Evolutionary conservation across 257 asterid genomes (phyloP).

Genomic region (Ilex asprella): DNA sequence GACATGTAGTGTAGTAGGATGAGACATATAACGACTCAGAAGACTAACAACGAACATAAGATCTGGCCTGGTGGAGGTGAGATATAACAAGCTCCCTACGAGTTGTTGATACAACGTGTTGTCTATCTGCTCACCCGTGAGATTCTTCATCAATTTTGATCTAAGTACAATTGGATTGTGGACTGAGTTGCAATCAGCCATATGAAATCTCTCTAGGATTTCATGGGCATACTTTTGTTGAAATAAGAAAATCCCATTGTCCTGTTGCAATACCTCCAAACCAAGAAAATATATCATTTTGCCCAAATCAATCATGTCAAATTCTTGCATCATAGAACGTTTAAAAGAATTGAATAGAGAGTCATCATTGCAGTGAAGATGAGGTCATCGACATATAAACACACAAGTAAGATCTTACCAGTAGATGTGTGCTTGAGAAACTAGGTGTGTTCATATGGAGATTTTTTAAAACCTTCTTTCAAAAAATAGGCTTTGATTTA

Average conservation of each 20-base stretch:
- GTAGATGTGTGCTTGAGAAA: neutral
- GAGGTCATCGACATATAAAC: neutral
- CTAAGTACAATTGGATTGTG: neutral
- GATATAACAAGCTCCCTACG: too few relatives aligned
- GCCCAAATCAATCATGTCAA: neutral
- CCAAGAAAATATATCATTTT: neutral
- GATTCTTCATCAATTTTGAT: neutral
- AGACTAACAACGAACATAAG: too few relatives aligned
- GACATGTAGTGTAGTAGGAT: too few relatives aligned
- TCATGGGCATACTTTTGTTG: neutral
- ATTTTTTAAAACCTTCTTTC: neutral
- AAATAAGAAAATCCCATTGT: neutral
- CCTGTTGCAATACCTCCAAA: neutral
- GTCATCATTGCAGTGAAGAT: neutral
- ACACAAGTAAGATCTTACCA: neutral
- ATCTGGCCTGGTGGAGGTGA: too few relatives aligned
- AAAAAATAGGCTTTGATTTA: neutral
- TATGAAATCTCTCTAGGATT: neutral
- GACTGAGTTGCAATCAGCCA: neutral
- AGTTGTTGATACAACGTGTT: too few relatives aligned
- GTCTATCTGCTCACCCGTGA: too few relatives aligned
- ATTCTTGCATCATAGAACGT: neutral
- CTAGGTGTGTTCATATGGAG: neutral
- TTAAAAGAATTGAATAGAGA: too few relatives aligned
- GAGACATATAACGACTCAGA: too few relatives aligned